Conservation (phyloP, 208 protist species). For the Tritrichomonas foetus region DNA sequence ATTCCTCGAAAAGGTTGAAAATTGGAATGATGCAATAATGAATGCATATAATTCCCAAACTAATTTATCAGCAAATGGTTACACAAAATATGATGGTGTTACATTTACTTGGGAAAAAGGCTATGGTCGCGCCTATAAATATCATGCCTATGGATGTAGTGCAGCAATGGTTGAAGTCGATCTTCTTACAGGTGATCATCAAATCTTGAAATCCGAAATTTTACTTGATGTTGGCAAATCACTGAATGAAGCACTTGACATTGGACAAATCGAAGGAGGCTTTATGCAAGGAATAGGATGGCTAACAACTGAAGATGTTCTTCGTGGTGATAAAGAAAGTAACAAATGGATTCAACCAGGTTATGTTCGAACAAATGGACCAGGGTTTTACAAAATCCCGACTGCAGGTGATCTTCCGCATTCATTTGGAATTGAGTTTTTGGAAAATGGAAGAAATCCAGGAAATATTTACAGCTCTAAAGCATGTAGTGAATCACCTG, state of each 20-base stretch:
- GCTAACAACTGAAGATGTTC: slow-evolving; percentile 10
- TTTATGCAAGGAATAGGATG: slow-evolving; percentile 43
- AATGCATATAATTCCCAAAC: slow-evolving; percentile 58
- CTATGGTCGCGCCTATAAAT: slow-evolving; percentile 49
- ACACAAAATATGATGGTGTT: slow-evolving; percentile 50
- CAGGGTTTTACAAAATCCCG: slow-evolving; percentile 68
- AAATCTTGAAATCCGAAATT: slow-evolving; percentile 53
- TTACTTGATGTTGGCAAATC: slow-evolving; percentile 58
- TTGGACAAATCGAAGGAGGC: slow-evolving; percentile 56
- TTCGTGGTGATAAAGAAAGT: background rate
- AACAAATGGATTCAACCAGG: slow-evolving; percentile 42
- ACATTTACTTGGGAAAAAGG: slow-evolving; percentile 49
- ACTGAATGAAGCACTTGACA: slow-evolving; percentile 60
- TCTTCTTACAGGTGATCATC: slow-evolving; percentile 56
- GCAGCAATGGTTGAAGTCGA: slow-evolving; percentile 61
- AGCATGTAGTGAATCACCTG: slow-evolving; percentile 72
- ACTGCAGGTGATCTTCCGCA: slow-evolving; percentile 65
- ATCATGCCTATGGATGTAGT: slow-evolving; percentile 63
- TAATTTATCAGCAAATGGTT: slow-evolving; percentile 63
- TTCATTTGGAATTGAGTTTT: slow-evolving; percentile 36
- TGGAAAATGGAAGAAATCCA: slow-evolving; percentile 48
- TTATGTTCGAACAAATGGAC: slow-evolving; percentile 51
- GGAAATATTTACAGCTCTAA: slow-evolving; percentile 52
- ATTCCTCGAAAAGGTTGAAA: background rate
- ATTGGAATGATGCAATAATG: slow-evolving; percentile 44